These are phyloP conservation scores for Trichopus zeylanicus DNA, from an alignment of 116 monocot genomes.

Conservation along the genomic window DNA sequence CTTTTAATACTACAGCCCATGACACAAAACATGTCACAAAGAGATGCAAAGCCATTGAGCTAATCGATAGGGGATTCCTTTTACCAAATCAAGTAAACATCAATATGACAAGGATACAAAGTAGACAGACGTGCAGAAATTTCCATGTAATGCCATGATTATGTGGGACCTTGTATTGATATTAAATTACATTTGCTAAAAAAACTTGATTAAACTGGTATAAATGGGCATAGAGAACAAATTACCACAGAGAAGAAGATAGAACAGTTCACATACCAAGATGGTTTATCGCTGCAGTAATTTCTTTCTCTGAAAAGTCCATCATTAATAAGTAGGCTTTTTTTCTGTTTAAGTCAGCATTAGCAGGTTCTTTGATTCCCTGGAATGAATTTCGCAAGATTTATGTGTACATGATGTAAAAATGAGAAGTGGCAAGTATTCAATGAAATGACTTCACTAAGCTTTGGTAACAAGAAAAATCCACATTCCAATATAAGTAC, in stretches of 20 bases:
- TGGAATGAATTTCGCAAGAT: slow-evolving; percentile 5
- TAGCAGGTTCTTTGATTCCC: slow-evolving; percentile 9
- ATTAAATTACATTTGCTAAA: too few species aligned
- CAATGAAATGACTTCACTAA: background rate
- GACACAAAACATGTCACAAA: too few species aligned
- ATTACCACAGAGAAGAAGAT: background rate
- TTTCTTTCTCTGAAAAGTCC: slow-evolving; percentile 48
- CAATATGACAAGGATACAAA: too few species aligned
- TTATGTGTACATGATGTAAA: background rate
- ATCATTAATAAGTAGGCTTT: slow-evolving; percentile 40
- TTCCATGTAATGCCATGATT: background rate
- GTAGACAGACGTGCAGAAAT: too few species aligned
- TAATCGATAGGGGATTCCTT: too few species aligned
- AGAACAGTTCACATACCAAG: slow-evolving; percentile 21
- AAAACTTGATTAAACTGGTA: too few species aligned
- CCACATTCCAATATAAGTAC: background rate
- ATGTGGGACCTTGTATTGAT: background rate
- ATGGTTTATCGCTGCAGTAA: slow-evolving; percentile 30
- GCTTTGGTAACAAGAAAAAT: background rate
- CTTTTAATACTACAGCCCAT: too few species aligned
- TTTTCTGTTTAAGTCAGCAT: slow-evolving; percentile 18
- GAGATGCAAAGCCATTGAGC: too few species aligned
- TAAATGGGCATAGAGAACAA: background rate
- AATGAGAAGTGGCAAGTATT: background rate
- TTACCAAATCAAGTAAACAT: too few species aligned